Evolutionary conservation across 139 green algal genomes (phyloP).

Genomic region (Pleodorina starrii): DNA sequence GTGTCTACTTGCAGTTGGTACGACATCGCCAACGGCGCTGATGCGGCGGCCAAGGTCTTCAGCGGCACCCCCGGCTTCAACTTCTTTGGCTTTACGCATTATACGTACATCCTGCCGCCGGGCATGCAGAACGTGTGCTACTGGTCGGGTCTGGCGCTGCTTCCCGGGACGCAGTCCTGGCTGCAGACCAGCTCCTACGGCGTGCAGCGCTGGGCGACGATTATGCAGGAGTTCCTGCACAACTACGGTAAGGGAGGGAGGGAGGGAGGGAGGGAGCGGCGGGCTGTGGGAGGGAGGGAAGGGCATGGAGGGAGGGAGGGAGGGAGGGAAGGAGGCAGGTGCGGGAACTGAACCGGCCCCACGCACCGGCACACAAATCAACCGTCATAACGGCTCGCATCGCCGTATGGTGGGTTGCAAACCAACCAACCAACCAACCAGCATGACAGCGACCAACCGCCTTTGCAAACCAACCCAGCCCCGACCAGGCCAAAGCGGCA

Average conservation of each 20-base stretch:
- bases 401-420: neutral
- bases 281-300: neutral
- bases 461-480: no score
- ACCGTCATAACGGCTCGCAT: neutral
- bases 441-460: no score
- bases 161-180: slow-evolving; percentile 27
- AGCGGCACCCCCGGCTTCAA: neutral
- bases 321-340: neutral
- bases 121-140: neutral
- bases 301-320: neutral
- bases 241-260: neutral
- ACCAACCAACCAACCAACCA: neutral
- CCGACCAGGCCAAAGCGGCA: no score
- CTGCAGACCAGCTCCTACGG: slow-evolving; percentile 7
- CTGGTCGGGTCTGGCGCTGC: slow-evolving; percentile 14
- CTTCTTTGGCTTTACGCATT: slow-evolving; percentile 12
- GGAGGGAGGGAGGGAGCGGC: no score
- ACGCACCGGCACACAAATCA: neutral
- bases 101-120: slow-evolving; percentile 8
- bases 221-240: slow-evolving; percentile 22
- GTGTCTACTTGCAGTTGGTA: neutral
- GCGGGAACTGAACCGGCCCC: neutral
- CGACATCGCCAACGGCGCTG: neutral
- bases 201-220: neutral
- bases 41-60: neutral